Evolutionary conservation across 1,139 yeast species (phyloP).

Genomic region (Candida buenavistaensis): DNA sequence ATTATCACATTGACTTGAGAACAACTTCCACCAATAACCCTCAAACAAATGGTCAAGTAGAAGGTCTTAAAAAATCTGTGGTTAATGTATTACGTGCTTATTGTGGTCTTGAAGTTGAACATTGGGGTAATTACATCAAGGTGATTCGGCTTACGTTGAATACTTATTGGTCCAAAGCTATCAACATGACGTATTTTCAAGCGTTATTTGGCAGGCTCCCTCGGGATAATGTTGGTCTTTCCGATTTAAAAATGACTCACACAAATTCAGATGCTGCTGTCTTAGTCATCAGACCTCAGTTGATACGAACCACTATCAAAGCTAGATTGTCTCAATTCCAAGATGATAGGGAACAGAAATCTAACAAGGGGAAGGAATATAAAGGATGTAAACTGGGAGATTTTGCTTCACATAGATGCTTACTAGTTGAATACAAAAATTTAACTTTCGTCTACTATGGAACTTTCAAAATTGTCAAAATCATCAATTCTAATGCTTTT

Average conservation of each 20-base stretch:
- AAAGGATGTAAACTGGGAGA: conserved; percentile 4
- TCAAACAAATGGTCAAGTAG: conserved; percentile 6
- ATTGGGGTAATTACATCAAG: conserved; percentile 5
- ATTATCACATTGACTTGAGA: conserved; percentile 2
- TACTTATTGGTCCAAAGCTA: conserved; percentile 3
- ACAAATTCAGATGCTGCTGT: conserved; percentile 2
- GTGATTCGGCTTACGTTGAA: conserved; percentile 6
- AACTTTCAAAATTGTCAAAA: conserved; percentile 7
- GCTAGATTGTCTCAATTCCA: conserved; percentile 3
- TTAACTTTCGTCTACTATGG: conserved; percentile 5
- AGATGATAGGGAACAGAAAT: conserved; percentile 4
- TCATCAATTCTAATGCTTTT: conserved; percentile 6
- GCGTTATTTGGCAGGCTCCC: conserved; percentile 5
- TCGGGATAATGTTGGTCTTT: conserved; percentile 2
- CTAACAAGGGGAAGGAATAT: conserved; percentile 4
- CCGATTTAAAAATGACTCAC: background rate
- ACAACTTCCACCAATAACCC: conserved; percentile 7
- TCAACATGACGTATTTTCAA: conserved; percentile 4
- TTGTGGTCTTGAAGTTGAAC: conserved; percentile 3
- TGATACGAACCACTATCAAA: conserved; percentile 2
- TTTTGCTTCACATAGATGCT: conserved; percentile 3
- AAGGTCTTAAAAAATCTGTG: conserved; percentile 1
- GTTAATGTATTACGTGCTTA: conserved; percentile 1
- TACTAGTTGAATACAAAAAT: too few species aligned
- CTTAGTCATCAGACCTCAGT: conserved; percentile 1